Conservation (phyloP, 352 stramenopile genomes). For the Phytopythium kandeliae region DNA sequence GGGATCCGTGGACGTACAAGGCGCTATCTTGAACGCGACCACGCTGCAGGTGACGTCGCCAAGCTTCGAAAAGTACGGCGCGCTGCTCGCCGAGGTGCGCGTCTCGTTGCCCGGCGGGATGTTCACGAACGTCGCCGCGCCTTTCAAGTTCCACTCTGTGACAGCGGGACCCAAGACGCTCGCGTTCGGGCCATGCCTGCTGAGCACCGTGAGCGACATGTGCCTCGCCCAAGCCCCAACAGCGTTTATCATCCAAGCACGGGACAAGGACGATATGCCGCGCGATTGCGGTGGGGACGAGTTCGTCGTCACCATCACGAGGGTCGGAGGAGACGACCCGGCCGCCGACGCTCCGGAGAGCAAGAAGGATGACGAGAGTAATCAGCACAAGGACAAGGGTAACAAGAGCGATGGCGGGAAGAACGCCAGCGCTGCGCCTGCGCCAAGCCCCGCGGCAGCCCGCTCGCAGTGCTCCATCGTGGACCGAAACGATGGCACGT, state of each 20-base stretch:
- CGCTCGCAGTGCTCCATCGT: constrained; percentile 18
- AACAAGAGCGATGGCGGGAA: constrained; percentile 3
- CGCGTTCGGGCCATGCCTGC: constrained; percentile 91
- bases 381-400: constrained; percentile 27
- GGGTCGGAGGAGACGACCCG: constrained; percentile 28
- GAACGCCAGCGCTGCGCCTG: background rate
- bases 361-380: constrained; percentile 2
- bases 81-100: constrained; percentile 84
- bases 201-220: constrained; percentile 52
- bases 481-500: constrained; percentile 94
- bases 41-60: constrained; percentile 89
- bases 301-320: constrained; percentile 80
- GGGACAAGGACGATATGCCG: constrained; percentile 85
- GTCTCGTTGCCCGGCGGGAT: constrained; percentile 87
- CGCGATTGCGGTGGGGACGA: constrained; percentile 94
- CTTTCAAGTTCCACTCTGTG: constrained; percentile 93
- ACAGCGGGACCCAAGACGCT: constrained; percentile 88
- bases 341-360: constrained; percentile 17
- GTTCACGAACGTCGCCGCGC: constrained; percentile 89
- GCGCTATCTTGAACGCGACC: constrained; percentile 77
- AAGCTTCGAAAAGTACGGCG: constrained; percentile 93
- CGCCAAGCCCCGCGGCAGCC: background rate
- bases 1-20: constrained; percentile 90
- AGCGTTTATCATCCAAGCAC: constrained; percentile 89
- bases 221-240: constrained; percentile 70